These are phyloP conservation scores for Populus tomentosa DNA, from an alignment of 441 rosid species.

Conservation along the genomic window DNA sequence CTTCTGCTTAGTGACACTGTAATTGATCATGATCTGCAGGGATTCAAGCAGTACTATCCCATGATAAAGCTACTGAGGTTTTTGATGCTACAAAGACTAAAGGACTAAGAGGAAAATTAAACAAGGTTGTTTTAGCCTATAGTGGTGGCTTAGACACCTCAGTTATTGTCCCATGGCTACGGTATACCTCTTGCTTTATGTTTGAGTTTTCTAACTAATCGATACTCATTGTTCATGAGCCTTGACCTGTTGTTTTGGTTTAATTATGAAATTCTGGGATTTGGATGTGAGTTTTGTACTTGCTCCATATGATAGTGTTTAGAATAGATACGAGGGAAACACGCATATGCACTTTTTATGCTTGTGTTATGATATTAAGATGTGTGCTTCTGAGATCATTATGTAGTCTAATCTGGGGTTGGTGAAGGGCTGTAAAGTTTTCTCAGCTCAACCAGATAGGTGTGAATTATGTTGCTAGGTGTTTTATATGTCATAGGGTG, in stretches of 20 bases:
- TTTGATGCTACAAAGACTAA: conserved; percentile 29
- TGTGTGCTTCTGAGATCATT: neutral
- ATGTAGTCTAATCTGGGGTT: neutral
- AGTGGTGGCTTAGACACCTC: conserved; percentile 97
- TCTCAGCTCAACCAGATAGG: neutral
- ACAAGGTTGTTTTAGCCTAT: conserved; percentile 88
- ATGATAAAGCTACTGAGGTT: conserved; percentile 28
- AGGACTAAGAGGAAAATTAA: conserved; percentile 69
- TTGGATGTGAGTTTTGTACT: neutral
- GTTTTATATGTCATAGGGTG: neutral
- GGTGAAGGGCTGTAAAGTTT: neutral
- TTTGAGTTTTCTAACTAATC: neutral
- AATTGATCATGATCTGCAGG: conserved; percentile 27
- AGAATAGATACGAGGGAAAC: neutral
- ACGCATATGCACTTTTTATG: neutral
- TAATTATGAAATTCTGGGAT: neutral
- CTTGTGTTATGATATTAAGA: neutral
- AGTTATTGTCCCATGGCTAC: conserved; percentile 93
- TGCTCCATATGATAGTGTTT: neutral
- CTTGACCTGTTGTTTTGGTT: neutral
- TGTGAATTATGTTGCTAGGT: neutral
- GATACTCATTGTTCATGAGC: neutral
- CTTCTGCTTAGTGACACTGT: neutral
- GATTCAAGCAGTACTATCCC: conserved; percentile 53
- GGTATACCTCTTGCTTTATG: conserved; percentile 34